Evolutionary conservation across 352 stramenopile species (phyloP), one percentile per base, ranked within the genome.

Genomic region (Phytophthora podocarpi): DNA sequence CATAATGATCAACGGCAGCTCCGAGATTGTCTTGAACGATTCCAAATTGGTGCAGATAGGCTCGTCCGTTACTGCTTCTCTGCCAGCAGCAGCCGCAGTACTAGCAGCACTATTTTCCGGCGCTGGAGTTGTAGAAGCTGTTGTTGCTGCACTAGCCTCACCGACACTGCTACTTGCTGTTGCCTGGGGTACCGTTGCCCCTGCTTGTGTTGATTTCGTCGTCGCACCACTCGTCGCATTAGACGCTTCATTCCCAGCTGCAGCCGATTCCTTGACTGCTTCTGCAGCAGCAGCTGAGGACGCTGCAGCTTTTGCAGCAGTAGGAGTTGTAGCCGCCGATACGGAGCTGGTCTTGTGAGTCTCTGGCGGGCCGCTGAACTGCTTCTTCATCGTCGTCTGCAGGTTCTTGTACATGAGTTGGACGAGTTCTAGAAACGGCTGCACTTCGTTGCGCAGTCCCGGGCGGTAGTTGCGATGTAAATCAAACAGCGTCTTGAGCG

Each of bases 1-100:
- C 93, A 99, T 99, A 54, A 99, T 97, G 71, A 98, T 98, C 36
- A 99, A 73, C n/a, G 97, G 97, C 53, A 97, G 91, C 76, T 99
- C 97, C 5, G 92, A 97, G 37, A 99, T 89, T 15, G 98, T 96
- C 64, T 96, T 97, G 72, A 98, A 98, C 28, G 91, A 98, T 62
- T 98, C 89, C 57, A 94, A 77, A 59, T 85, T 92, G 60, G 78
- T 88, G 54, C 78, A 91, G 7, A 97, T 73, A 5, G 65, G 68
- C n/a, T 91, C 77, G 20, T 82, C 72, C 10, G 42, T 65, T 20
- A 42, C 13, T 46, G 54, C 12, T 2, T 72, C 48, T 20, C 24
- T 68, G 4, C 31, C 21, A 30, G 15, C 11, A 35, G 51, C 48
- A 37, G 56, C 27, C 3, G 41, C 45, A 16, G 45, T 39, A 42